A percentile compares a stretch with the other conserved stretches of the same genome.
phyloP scores from a whole-genome alignment of 345 rosid species.

The Streptanthus diversifolius region DNA sequence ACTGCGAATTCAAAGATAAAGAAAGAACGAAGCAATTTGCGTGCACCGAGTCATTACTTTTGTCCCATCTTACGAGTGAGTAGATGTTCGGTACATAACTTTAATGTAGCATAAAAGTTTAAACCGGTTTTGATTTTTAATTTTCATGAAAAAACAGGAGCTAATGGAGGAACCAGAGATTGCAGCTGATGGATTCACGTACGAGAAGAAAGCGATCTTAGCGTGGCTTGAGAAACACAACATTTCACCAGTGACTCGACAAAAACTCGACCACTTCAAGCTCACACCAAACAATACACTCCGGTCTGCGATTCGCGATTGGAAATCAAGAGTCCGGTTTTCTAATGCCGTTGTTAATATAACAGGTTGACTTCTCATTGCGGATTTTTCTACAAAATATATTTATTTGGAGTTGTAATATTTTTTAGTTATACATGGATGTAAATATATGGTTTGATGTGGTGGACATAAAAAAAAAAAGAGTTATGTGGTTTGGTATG shows the following conservation, averaged over 20 bases:
- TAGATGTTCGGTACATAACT: background rate
- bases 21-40: conserved; percentile 37
- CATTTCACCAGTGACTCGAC: conserved; percentile 71
- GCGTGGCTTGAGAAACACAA: conserved; percentile 74
- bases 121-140: conserved; percentile 1
- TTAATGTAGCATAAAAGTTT: background rate
- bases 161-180: conserved; percentile 80
- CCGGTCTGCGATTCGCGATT: conserved; percentile 68
- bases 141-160: conserved; percentile 42
- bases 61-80: conserved; percentile 83
- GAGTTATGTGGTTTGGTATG: conserved; percentile 18
- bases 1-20: conserved; percentile 50
- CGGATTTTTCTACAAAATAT: background rate
- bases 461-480: background rate
- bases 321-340: conserved; percentile 53
- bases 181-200: conserved; percentile 85
- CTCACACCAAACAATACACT: conserved; percentile 66
- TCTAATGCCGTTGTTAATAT: conserved; percentile 21
- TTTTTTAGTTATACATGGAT: background rate
- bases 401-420: background rate
- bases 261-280: conserved; percentile 46
- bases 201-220: conserved; percentile 69
- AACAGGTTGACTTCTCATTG: background rate
- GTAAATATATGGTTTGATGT: conserved; percentile 17
- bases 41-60: conserved; percentile 71